Base-by-base conservation (phyloP, 805 yeast species). In the Kuraishia hungarica region DNA sequence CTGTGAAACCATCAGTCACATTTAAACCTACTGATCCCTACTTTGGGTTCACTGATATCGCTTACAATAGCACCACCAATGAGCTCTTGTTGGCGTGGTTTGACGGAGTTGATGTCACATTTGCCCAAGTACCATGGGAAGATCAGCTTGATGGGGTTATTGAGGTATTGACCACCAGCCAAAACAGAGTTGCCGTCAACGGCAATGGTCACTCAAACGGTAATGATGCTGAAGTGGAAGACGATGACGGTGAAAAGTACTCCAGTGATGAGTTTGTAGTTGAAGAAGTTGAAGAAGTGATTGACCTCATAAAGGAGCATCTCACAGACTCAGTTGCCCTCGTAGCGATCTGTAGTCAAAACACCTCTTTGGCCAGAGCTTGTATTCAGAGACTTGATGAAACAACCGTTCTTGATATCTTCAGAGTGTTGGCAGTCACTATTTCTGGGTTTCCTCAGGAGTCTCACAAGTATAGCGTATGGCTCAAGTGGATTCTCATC, bases 401-500 rank as follows among this genome's bases (percentile, higher is more conserved):
- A 7, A 65, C 69, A 1, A 70, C 73, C 29, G 75, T 80, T 1
- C 64, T 73, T 1, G 59, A 62, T 4, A 61, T 87, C 2, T 76
- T 82, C 62, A 81, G 74, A 59, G 67, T 67, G 48, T 67, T 81
- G 26, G 76, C 81, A 2, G 72, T 72, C 46, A 70, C 74, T 52
- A 68, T 84, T 50, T 75, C 83, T 1, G 79, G 83, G 60, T 75
- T 76, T 43, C 82, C 85, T 3, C 74, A 78, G 56, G 73, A 86
- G 52, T 73, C 83, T 5, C 79, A 78, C 4, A 75, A 76, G 51
- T 51, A 57, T 55, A 61, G 69, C 70, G 56, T 70, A 76, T 93
- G 97, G 97, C 74, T 92, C 53, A 87, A 88, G 67, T 89, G 94
- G 90, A 61, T 89, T 19, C 71, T 92, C 57, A 76, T 91, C 26